phyloP scores from a whole-genome alignment of 2,329 filamentous ascomycete genomes.

The Alternaria tenuissima region DNA sequence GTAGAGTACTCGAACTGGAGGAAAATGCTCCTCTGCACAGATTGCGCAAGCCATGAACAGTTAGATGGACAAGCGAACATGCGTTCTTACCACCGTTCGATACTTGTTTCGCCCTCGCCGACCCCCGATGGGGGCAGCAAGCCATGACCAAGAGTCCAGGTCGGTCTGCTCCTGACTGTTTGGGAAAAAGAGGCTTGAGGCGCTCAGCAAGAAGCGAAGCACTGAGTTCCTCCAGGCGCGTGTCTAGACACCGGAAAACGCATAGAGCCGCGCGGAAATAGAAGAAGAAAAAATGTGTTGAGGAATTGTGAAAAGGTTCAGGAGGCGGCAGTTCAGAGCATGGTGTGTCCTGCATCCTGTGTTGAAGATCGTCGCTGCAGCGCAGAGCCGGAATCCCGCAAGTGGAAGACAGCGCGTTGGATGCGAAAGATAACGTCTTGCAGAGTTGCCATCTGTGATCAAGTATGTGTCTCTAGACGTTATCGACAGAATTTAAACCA shows the following conservation, averaged over 20 bases:
- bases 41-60: constrained; percentile 31
- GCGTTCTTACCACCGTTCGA: constrained; percentile 38
- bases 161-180: constrained; percentile 29
- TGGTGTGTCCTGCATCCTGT: constrained; percentile 12
- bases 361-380: constrained; percentile 27
- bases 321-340: constrained; percentile 29
- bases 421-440: constrained; percentile 33
- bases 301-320: constrained; percentile 19
- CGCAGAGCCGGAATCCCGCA: constrained; percentile 21
- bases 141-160: constrained; percentile 29
- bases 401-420: constrained; percentile 19
- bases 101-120: constrained; percentile 35
- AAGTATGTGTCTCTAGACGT: constrained; percentile 9
- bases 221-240: constrained; percentile 17
- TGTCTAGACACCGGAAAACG: constrained; percentile 11
- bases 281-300: constrained; percentile 35
- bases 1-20: constrained; percentile 5
- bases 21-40: constrained; percentile 7
- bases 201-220: constrained; percentile 35
- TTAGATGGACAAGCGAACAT: constrained; percentile 30
- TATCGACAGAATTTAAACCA: not conserved
- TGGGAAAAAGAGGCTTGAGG: constrained; percentile 31
- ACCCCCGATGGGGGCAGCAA: constrained; percentile 19
- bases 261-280: constrained; percentile 23
- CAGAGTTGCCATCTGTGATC: constrained; percentile 17